Conservation (phyloP, 352 stramenopile genomes). For the Pythium insidiosum region DNA sequence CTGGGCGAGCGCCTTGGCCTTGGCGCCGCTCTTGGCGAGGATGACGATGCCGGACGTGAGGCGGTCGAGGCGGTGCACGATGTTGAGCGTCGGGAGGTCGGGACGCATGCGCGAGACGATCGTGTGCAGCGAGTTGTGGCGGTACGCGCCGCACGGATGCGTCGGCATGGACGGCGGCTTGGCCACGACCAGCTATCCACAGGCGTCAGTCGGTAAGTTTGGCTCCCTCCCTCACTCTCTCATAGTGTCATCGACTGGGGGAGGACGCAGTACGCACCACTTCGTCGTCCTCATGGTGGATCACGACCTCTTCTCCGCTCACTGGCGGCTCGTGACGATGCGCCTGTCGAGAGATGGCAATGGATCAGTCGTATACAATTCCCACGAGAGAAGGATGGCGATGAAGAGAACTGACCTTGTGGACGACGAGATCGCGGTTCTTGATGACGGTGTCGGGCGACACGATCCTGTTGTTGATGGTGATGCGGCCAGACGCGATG, state of each 20-base stretch:
- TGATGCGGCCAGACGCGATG: slow-evolving; percentile 91
- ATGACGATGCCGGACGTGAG: slow-evolving; percentile 92
- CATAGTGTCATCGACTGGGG: too few relatives aligned
- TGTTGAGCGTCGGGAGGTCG: slow-evolving; percentile 66
- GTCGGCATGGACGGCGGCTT: slow-evolving; percentile 92
- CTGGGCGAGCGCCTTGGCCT: slow-evolving; percentile 60
- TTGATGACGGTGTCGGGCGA: slow-evolving; percentile 76
- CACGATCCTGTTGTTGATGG: slow-evolving; percentile 86
- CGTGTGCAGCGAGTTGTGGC: slow-evolving; percentile 91
- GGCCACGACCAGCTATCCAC: slow-evolving; percentile 59
- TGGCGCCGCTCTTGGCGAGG: slow-evolving; percentile 68
- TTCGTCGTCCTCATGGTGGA: slow-evolving; percentile 73
- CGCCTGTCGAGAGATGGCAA: slow-evolving; percentile 32
- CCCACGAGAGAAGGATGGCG: too few relatives aligned
- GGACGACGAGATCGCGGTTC: slow-evolving; percentile 90
- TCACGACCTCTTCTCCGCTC: slow-evolving; percentile 60
- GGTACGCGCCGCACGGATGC: slow-evolving; percentile 93
- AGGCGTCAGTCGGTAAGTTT: slow-evolving; percentile 1
- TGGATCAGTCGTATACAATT: too few relatives aligned
- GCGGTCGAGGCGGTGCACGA: slow-evolving; percentile 94
- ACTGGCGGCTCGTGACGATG: slow-evolving; percentile 97
- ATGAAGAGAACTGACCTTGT: slow-evolving; percentile 68
- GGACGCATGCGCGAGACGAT: slow-evolving; percentile 68
- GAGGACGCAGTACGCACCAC: slow-evolving; percentile 39
- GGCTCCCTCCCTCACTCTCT: too few relatives aligned